Evolutionary conservation across 225 moss, liverwort and hornwort genomes (phyloP), one percentile per base, ranked within the genome.

Genomic region (Asterella californica): DNA sequence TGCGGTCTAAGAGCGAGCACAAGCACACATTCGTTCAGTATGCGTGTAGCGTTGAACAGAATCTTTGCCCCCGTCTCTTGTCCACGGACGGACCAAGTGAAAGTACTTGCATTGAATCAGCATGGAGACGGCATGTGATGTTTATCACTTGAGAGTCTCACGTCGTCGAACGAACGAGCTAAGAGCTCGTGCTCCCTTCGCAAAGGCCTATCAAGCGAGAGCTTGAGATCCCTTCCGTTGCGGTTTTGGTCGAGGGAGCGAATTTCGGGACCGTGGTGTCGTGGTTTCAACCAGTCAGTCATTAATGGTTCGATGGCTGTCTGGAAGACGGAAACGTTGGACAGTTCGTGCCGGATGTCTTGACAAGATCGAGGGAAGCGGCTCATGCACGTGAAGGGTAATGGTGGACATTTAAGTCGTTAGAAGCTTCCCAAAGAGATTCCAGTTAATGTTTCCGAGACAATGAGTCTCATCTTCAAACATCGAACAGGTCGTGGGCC

Each of bases 341-440:
- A 64, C 30, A 64, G 64, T 24, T 12, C 62, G 42, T 29, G 62
- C 62, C 62, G 62, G 64, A n/a, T 64, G 64, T 32, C 64, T 64
- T 22, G 57, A 64, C 64, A 64, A 64, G 64, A 64, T 64, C 64
- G 64, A 64, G 64, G 64, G 64, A 42, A 7, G 42, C 3, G 42
- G 64, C 30, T 64, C 64, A 64, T 64, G 64, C 64, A 64, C 64
- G 64, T 64, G 27, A 64, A 64, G 1, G n/a, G 29, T n/a, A 64
- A 30, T 8, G 9, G 64, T 8, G 5, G 27, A 30, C 24, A 64
- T 64, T 27, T 10, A 64, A 27, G 64, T 64, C 64, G 21, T n/a
- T n/a, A 14, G 64, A 64, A 64, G 64, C 64, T 64, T 64, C 64
- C 9, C 27, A 5, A 64, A 7, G 9, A 62, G 62, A 62, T 62